Evolutionary conservation across 345 rosid genomes (phyloP), one percentile per base, ranked within the genome.

Genomic region (Kandelia obovata): DNA sequence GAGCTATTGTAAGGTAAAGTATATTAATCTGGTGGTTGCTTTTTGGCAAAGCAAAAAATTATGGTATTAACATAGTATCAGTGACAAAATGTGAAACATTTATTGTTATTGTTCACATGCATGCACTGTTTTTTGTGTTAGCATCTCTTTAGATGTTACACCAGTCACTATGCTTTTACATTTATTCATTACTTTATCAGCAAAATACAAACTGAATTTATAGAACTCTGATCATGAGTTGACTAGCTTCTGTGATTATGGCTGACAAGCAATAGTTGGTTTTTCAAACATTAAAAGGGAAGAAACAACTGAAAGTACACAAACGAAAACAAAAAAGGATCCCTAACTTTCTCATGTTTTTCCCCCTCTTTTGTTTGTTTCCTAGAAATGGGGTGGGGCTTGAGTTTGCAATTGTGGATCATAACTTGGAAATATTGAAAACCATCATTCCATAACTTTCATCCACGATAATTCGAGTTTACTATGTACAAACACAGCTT

Each of bases 1-100:
- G 81, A 68, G 84, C 79, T 51, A 85, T 93, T 71, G 79, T 84
- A 81, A 75, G 84, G 98, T 92, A 86, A 86, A 86, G 89, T 78
- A 62, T 78, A 61, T 39, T 0, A 30, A 17, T 62, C 57, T 3
- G 30, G 25, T 57, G 34, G 59, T 65, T 72, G 16, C 55, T 20
- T 11, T 58, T 69, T 32, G 20, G 30, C 19, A 58, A n/a, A 20
- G 32, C n/a, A 67, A 25, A 16, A 59, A 65, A 28, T 21, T 46
- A 30, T 46, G 58, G 47, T 7, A 7, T 55, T 25, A 56, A 21
- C 16, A 21, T 56, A 27, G 16, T 25, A 5, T 56, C 16, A 56
- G 1, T 25, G 59, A 21, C 1, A 56, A 21, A 25, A 56, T 21
- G 26, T 10, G 26, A 56, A 56, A 10, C 2, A 9, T 56, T 2